Evolutionary conservation across 305 asterid genomes (phyloP).

Genomic region (Petunia hybrid): DNA sequence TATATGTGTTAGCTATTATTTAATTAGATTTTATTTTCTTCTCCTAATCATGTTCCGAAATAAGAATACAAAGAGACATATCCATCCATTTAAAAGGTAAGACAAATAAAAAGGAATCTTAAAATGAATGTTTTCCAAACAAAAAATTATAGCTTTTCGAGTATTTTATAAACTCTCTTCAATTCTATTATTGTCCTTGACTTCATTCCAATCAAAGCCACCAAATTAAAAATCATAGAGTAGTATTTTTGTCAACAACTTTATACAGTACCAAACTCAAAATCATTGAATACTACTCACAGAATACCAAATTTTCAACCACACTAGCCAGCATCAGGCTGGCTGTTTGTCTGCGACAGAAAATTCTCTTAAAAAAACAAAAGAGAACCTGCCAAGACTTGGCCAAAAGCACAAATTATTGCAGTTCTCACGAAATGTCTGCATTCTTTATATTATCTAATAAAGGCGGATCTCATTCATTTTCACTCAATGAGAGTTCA

Average conservation of each 20-base stretch:
- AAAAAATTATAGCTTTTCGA: neutral
- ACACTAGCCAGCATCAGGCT: neutral
- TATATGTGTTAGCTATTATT: no score
- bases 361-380: neutral
- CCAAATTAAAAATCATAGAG: neutral
- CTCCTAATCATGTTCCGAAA: no score
- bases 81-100: neutral
- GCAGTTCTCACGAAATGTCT: neutral
- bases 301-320: slow-evolving; percentile 1
- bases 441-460: no score
- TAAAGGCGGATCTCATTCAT: no score
- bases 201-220: neutral
- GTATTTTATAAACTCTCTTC: neutral
- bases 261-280: neutral
- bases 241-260: slow-evolving; percentile 8
- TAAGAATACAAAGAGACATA: no score
- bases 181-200: neutral
- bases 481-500: no score
- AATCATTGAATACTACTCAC: slow-evolving; percentile 23
- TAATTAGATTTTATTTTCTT: no score
- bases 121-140: neutral
- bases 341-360: neutral
- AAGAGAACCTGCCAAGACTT: neutral
- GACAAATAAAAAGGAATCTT: no score
- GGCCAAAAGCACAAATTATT: neutral